Evolutionary conservation across 352 stramenopile genomes (phyloP), one percentile per base, ranked within the genome.

Genomic region (Thraustochytrium striatum): DNA sequence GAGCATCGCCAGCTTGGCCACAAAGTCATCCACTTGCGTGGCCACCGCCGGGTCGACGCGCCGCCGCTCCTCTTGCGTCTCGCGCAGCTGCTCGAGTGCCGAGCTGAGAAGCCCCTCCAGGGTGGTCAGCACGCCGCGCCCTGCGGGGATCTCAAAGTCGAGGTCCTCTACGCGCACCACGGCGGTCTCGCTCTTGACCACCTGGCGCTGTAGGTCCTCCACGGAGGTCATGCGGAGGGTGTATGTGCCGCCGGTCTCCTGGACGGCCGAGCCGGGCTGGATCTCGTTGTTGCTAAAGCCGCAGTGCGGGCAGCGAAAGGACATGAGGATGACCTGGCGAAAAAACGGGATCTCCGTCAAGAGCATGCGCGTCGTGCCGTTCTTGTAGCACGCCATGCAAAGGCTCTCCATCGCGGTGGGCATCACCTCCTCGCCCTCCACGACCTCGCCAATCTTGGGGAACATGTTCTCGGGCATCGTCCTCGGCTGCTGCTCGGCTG

Each of bases 271-370:
- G 35, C 75, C 62, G 55, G 61, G 62, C 53, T 85, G 82, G 38
- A 85, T 78, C 47, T 85, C 79, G 47, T 83, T 83, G 33, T 57
- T 68, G 81, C 87, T 87, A 65, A 91, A 94, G 30, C 85, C 85
- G 72, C 91, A 96, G 82, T 95, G 85, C 36, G 82, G 69, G 85
- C 93, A 98, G 72, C 90, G 86, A 65, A 98, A 95, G 16, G 88
- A 92, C 86, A 95, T 94, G 57, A 98, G 84, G 78, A 97, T 96
- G 44, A 98, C 87, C 81, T 98, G 91, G 30, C 91, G 89, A 85
- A 97, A 98, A 84, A 94, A 93, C 35, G 93, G 93, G 81, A 98
- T 95, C 70, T 92, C 89, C 11, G 92, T 97, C 21, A 95, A 85
- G 69, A 97, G 86, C 53, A 98, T 84, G 55, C 89, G 89, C 13